Evolutionary conservation across 306 rosid species (phyloP).

Genomic region (Quercus parvula): DNA sequence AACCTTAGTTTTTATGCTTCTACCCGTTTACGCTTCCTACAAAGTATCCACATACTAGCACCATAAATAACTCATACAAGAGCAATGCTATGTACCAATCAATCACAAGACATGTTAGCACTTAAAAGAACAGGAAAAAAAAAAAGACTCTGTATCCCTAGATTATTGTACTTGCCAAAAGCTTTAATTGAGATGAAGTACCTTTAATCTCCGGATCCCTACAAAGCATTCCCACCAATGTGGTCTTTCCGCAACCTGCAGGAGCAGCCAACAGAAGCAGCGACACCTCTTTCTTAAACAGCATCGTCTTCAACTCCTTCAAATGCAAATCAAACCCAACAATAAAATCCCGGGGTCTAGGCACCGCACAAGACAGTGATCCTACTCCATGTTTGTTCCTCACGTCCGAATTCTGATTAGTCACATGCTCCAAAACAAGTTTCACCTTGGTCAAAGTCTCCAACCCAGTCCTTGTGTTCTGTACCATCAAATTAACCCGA

Average conservation of each 20-base stretch:
- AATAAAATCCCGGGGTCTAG: constrained; percentile 8
- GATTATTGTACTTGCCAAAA: no score
- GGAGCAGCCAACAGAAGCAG: constrained; percentile 35
- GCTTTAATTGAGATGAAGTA: not conserved
- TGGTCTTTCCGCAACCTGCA: constrained; percentile 54
- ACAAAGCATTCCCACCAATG: constrained; percentile 41
- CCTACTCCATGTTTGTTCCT: not conserved
- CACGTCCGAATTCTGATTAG: not conserved
- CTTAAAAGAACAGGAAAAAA: no score
- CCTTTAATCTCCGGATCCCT: constrained; percentile 36
- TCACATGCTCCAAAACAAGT: not conserved
- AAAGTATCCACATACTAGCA: no score
- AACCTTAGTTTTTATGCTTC: no score
- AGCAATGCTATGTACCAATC: no score
- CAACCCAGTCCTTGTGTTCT: constrained; percentile 7
- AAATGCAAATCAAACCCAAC: constrained; percentile 36
- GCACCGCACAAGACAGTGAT: constrained; percentile 21
- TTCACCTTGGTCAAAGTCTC: not conserved
- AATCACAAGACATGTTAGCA: no score
- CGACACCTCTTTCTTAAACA: constrained; percentile 24
- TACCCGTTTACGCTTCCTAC: no score
- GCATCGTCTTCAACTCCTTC: constrained; percentile 28
- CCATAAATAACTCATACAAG: no score
- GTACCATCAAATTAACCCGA: not conserved
- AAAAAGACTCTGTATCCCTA: no score